These are phyloP conservation scores for Trifolium pratense DNA, from an alignment of 306 rosid genomes.

Conservation along the genomic window DNA sequence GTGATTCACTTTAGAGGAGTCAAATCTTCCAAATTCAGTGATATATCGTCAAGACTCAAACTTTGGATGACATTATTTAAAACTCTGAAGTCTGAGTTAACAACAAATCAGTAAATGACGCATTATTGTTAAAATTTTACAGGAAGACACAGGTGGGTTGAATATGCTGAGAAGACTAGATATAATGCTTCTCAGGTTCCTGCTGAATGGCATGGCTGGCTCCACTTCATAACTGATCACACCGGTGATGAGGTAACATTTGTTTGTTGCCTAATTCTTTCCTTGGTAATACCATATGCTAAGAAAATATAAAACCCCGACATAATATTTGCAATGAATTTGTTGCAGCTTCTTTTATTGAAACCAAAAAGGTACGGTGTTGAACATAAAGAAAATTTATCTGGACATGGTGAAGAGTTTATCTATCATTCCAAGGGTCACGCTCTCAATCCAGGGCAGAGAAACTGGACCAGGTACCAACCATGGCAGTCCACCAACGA, in stretches of 20 bases:
- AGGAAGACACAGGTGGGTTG: slow-evolving; percentile 99
- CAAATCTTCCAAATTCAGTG: slow-evolving; percentile 5
- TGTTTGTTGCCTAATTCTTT: slow-evolving; percentile 9
- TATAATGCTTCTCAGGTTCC: slow-evolving; percentile 99
- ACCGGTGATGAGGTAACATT: slow-evolving; percentile 91
- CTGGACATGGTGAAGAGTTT: slow-evolving; percentile 88
- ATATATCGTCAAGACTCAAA: neutral
- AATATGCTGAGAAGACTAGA: slow-evolving; percentile 90
- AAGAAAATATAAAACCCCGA: slow-evolving; percentile 9
- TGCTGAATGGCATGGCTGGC: slow-evolving; percentile 99
- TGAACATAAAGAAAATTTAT: slow-evolving; percentile 84
- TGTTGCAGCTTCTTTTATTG: slow-evolving; percentile 83
- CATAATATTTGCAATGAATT: slow-evolving; percentile 26
- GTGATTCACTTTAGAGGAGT: slow-evolving; percentile 1
- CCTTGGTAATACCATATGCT: slow-evolving; percentile 21
- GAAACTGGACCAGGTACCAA: slow-evolving; percentile 95
- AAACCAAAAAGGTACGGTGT: slow-evolving; percentile 82
- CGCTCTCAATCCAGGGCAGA: slow-evolving; percentile 89
- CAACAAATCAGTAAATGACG: slow-evolving; percentile 22
- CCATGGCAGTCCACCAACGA: slow-evolving; percentile 81
- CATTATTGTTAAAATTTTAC: slow-evolving; percentile 35
- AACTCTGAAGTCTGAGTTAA: slow-evolving; percentile 6
- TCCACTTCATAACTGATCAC: slow-evolving; percentile 86
- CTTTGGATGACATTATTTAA: neutral
- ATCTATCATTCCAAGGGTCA: slow-evolving; percentile 98